phyloP scores from a whole-genome alignment of 495 filamentous ascomycete species.

The Podospora australis region DNA sequence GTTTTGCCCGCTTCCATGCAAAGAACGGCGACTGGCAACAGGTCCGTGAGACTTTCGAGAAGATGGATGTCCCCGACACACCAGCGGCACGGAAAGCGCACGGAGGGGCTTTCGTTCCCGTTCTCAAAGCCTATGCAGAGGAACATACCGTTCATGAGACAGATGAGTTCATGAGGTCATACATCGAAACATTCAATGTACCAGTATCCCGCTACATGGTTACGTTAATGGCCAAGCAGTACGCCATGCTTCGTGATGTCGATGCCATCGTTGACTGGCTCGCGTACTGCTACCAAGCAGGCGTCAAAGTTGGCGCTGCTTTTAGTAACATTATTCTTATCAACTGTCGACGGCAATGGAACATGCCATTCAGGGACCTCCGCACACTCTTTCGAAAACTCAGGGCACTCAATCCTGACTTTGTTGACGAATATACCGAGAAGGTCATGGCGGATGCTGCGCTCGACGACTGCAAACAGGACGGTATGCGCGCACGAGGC shows the following conservation, averaged over 20 bases:
- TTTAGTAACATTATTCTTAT: conserved; percentile 39
- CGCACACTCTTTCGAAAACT: conserved; percentile 31
- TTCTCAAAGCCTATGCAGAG: conserved; percentile 39
- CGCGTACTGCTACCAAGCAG: conserved; percentile 23
- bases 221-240: conserved; percentile 41
- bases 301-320: conserved; percentile 29
- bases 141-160: conserved; percentile 35
- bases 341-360: conserved; percentile 28
- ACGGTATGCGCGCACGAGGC: conserved; percentile 14
- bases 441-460: conserved; percentile 34
- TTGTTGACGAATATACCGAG: conserved; percentile 27
- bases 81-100: conserved; percentile 11
- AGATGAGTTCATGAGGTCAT: conserved; percentile 35
- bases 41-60: conserved; percentile 30
- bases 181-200: conserved; percentile 28
- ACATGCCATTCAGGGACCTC: conserved; percentile 34
- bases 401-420: conserved; percentile 19
- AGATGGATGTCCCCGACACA: conserved; percentile 22
- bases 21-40: conserved; percentile 40
- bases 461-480: conserved; percentile 11
- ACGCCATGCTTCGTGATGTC: conserved; percentile 35
- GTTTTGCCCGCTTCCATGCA: conserved; percentile 35
- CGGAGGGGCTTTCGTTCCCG: conserved; percentile 30
- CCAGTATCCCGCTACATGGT: conserved; percentile 30
- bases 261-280: conserved; percentile 33